Percentiles rank a stretch among this genome's conserved stretches.
phyloP scores from a whole-genome alignment of 306 rosid species.

The Cercis canadensis region DNA sequence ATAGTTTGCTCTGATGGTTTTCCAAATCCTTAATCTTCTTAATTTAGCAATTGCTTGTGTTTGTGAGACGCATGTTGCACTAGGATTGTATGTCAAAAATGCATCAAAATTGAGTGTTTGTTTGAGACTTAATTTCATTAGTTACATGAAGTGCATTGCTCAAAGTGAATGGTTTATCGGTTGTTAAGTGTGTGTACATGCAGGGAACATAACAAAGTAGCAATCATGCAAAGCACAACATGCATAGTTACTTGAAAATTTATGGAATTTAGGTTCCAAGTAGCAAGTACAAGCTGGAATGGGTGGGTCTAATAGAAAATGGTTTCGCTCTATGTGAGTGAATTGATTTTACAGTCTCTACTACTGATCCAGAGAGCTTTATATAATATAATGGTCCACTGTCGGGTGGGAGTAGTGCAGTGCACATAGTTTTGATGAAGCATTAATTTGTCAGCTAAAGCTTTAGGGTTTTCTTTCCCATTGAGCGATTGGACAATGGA shows the following conservation, averaged over 20 bases:
- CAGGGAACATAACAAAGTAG: too few species aligned
- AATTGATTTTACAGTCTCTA: not conserved
- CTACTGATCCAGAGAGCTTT: not conserved
- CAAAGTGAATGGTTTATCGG: too few species aligned
- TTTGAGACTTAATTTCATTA: too few species aligned
- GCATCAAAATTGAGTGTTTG: too few species aligned
- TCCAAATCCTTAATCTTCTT: slow-evolving; percentile 4
- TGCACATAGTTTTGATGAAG: slow-evolving; percentile 9
- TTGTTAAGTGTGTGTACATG: too few species aligned
- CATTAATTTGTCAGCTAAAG: not conserved
- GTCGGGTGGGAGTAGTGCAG: not conserved
- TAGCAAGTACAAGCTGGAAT: not conserved
- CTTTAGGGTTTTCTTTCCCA: not conserved
- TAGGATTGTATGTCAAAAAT: slow-evolving; percentile 5
- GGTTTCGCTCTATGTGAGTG: not conserved
- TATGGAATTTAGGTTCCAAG: not conserved
- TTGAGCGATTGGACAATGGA: not conserved
- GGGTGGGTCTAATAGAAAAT: slow-evolving; percentile 1
- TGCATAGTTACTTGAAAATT: not conserved
- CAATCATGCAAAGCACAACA: too few species aligned
- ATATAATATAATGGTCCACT: not conserved
- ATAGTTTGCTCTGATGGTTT: slow-evolving; percentile 3
- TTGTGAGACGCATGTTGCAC: slow-evolving; percentile 15
- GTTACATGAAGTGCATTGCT: too few species aligned
- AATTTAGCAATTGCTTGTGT: too few species aligned